Evolutionary conservation across 2,329 filamentous ascomycete species (phyloP), one percentile per base, ranked within the genome.

Genomic region (Lecanosticta acicola): DNA sequence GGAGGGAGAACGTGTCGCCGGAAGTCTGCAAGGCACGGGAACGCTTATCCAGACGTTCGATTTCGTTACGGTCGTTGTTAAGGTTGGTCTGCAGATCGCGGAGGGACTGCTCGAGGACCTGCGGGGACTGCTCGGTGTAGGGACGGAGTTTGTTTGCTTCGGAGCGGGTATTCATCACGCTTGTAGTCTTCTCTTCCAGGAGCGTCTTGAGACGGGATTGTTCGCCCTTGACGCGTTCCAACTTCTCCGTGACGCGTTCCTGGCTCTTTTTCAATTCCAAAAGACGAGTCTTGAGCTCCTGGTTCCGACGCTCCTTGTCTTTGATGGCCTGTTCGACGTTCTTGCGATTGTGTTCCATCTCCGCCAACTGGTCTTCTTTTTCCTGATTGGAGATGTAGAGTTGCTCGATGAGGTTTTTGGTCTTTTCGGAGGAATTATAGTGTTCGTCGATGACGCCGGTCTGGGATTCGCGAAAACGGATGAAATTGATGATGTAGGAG

Each of bases 401-500:
- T 16, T 83, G 78, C 68, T 97, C 91, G 60, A 97, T 96, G 51
- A 85, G 81, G 42, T 83, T 75, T 69, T 95, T 96, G 1, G 86
- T 90, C 48, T 79, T 80, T 68, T 96, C 88, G 10, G 86, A 80
- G 60, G 87, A 90, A 73, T 95, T 93, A 72, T 93, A 93, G 69
- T 97, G 86, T 65, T 94, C 81, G 65, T 96, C 90, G 54, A 97
- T 95, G 21, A 93, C 81, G 32, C 75, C 74, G 1, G 89, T 94
- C 68, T 97, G 91, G 51, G 85, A 89, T 71, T 96, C 90, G 59
- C 93, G 85, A 71, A 97, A 98, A 43, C 93, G 83, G 57, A 97
- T 90, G 68, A 98, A 98, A 70, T 98, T 98, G 74, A 98, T 98
- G 54, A 97, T 80, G 68, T 96, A 96, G 55, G 87, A 94, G 66